Percentiles rank a stretch among this genome's conserved stretches.
phyloP scores from a whole-genome alignment of 768 basidiomycete genomes.

The Rhizopogon roseolus region DNA sequence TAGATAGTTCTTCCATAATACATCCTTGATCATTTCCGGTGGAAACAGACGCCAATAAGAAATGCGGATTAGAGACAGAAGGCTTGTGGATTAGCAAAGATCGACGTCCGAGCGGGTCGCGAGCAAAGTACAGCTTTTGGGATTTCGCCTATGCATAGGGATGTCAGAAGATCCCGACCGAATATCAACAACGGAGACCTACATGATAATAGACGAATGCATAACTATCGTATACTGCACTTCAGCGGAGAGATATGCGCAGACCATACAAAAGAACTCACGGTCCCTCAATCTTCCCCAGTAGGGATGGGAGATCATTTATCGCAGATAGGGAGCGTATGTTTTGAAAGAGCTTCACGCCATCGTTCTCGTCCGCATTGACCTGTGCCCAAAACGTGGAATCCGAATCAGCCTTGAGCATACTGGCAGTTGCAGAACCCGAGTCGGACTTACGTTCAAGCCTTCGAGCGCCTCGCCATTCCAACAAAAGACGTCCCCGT shows the following conservation, averaged over 20 bases:
- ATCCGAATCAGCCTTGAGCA: constrained; percentile 9
- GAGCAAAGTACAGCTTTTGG: constrained; percentile 59
- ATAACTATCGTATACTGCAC: constrained; percentile 43
- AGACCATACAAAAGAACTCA: constrained; percentile 35
- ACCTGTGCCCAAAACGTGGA: constrained; percentile 36
- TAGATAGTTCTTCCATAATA: constrained; percentile 57
- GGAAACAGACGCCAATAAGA: constrained; percentile 67
- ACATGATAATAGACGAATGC: constrained; percentile 81
- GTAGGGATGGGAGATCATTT: constrained; percentile 43
- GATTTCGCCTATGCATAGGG: constrained; percentile 32
- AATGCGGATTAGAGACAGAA: constrained; percentile 38
- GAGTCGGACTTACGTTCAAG: constrained; percentile 46
- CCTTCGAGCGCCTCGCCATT: constrained; percentile 91
- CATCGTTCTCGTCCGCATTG: constrained; percentile 63
- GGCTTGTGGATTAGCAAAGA: constrained; percentile 76
- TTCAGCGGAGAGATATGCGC: neutral
- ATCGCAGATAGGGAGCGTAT: constrained; percentile 19
- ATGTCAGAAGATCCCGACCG: neutral
- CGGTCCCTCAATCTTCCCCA: constrained; percentile 77
- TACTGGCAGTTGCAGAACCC: neutral
- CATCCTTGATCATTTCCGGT: constrained; percentile 41
- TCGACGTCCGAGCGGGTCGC: constrained; percentile 82
- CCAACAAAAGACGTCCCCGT: constrained; percentile 71
- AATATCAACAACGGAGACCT: constrained; percentile 14
- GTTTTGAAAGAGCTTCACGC: constrained; percentile 42